These are phyloP conservation scores for Syzygium jambos DNA, from an alignment of 345 rosid species.

Conservation along the genomic window DNA sequence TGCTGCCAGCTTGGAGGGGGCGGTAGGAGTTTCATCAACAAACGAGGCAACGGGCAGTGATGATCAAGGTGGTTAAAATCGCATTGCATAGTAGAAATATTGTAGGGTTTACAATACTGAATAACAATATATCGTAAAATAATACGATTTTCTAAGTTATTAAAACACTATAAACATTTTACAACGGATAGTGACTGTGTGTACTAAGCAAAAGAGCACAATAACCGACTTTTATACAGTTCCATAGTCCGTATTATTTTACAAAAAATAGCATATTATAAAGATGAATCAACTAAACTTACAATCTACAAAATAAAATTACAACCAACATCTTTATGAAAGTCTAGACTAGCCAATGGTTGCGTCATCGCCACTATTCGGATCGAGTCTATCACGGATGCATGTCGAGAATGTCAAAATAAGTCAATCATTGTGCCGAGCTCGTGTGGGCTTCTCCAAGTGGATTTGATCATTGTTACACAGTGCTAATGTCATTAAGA, in stretches of 20 bases:
- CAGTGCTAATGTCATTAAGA: neutral
- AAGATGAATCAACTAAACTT: neutral
- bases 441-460: neutral
- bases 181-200: accelerated
- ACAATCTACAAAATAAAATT: neutral
- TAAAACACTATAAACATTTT: neutral
- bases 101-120: neutral
- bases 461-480: neutral
- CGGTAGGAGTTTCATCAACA: neutral
- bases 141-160: too few relatives aligned
- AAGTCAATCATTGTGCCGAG: neutral
- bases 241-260: neutral
- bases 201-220: neutral
- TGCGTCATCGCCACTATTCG: neutral
- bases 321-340: neutral
- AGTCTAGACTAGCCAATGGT: neutral
- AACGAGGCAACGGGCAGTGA: neutral
- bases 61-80: neutral
- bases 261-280: too few relatives aligned
- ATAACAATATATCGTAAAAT: too few relatives aligned
- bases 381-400: neutral
- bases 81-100: neutral
- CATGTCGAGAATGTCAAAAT: neutral
- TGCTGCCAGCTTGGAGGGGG: neutral
- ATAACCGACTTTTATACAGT: neutral